Evolutionary conservation across 202 grass and related monocot species (phyloP), one percentile per base, ranked within the genome.

Genomic region (Cymbopogon flexuosus): DNA sequence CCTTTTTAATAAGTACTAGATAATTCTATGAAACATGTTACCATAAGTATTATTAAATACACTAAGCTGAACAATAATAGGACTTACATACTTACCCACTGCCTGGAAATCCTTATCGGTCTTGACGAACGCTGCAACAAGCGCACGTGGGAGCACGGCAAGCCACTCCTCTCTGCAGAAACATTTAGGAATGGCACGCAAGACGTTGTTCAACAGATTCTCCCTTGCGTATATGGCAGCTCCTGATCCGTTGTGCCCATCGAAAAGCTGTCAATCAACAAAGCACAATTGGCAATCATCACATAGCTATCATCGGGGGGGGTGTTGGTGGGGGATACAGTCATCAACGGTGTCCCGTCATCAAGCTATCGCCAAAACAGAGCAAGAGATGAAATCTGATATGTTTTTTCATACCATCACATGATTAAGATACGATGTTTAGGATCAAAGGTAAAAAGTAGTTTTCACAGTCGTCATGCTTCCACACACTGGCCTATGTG

Each of bases 51-150:
- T 23, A 10, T 67, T 42, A 29, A 60, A 76, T 60, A 35, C 22
- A 15, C 4, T 57, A 85, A 68, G 62, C 47, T 24, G 31, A 73
- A 79, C 22, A 72, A 70, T 46, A 72, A 65, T 39, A 61, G 3
- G 16, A 9, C 49, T 54, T 10, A 39, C 68, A 27, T 14, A 39
- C 78, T 78, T 78, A 96, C 96, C 92, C 85, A 87, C 64, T 61
- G 71, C 65, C 76, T 93, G 96, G 46, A 93, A 85, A 88, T 99
- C 96, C 88, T 90, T 96, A 47, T 99, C 96, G 5, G 96, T 96
- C 90, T 96, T 99, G 69, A 96, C 92, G 88, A 99, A 99, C 1
- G 83, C 92, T 16, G 88, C 85, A 78, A 99, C 96, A 49, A 99
- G 86, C 41, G 88, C 90, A 67, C 90, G 88, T 72, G 96, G 92